Percentiles rank a stretch among this genome's conserved stretches.
phyloP scores from a whole-genome alignment of 345 rosid species.

The Heritiera fomes region DNA sequence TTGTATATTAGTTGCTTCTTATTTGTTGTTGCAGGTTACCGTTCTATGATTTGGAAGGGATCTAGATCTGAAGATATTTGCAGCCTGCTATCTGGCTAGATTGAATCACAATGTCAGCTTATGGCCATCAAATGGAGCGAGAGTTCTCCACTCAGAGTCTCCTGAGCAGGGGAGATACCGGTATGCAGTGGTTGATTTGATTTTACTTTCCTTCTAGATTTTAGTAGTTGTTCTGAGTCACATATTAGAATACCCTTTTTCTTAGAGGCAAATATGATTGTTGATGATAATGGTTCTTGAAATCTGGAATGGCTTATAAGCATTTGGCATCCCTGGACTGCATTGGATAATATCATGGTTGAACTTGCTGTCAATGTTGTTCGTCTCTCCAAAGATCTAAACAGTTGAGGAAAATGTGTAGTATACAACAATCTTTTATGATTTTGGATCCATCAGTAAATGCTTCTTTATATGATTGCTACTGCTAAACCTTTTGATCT shows the following conservation, averaged over 20 bases:
- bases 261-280: background rate
- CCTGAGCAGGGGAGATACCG: conserved; percentile 66
- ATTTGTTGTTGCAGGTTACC: conserved; percentile 25
- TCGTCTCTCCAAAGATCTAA: background rate
- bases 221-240: background rate
- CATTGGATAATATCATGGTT: background rate
- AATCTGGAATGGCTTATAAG: background rate
- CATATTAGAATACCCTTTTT: background rate
- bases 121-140: conserved; percentile 75
- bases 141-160: conserved; percentile 59
- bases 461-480: background rate
- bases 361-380: background rate
- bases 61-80: conserved; percentile 18
- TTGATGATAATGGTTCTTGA: background rate
- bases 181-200: conserved; percentile 32
- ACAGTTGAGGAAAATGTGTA: background rate
- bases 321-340: background rate
- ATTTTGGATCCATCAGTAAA: background rate
- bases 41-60: conserved; percentile 30
- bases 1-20: background rate
- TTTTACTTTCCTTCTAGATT: conserved; percentile 18
- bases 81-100: conserved; percentile 28
- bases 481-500: conserved; percentile 3
- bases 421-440: background rate
- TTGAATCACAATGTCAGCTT: conserved; percentile 61